Percentiles rank a stretch among this genome's conserved stretches.
Conservation (phyloP, 345 rosid species). For the Raphanus sativus region DNA sequence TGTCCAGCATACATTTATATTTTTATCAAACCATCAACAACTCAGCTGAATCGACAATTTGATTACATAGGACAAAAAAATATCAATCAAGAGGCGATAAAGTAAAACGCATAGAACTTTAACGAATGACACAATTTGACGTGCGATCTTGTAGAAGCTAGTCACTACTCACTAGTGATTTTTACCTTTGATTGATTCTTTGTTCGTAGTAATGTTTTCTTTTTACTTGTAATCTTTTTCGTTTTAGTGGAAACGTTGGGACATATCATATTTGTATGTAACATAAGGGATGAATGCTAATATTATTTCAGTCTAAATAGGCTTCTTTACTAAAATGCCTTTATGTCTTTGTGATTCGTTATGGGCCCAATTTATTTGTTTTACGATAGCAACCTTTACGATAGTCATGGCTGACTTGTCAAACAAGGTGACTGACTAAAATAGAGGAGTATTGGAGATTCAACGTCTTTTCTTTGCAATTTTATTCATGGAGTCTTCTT, state of each 20-base stretch:
- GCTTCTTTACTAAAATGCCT: not conserved
- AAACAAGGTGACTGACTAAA: not conserved
- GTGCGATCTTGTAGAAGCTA: not conserved
- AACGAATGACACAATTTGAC: not conserved
- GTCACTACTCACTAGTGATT: not conserved
- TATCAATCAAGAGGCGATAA: not conserved
- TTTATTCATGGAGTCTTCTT: not conserved
- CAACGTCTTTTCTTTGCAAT: no score
- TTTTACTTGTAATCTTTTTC: not conserved
- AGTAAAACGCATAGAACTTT: not conserved
- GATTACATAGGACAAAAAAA: not conserved
- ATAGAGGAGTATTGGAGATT: not conserved
- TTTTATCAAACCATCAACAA: not conserved
- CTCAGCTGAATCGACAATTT: not conserved
- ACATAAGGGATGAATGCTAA: not conserved
- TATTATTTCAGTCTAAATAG: not conserved
- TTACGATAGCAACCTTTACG: not conserved
- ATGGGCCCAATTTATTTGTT: not conserved
- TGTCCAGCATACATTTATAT: not conserved
- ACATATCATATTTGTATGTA: not conserved
- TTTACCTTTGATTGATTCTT: not conserved
- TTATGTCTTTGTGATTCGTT: not conserved
- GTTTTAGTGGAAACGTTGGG: not conserved
- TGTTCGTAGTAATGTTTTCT: not conserved
- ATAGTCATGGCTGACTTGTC: not conserved